Evolutionary conservation across 192 early-diverging fungal species (phyloP).

Genomic region (Umbelopsis sp.): DNA sequence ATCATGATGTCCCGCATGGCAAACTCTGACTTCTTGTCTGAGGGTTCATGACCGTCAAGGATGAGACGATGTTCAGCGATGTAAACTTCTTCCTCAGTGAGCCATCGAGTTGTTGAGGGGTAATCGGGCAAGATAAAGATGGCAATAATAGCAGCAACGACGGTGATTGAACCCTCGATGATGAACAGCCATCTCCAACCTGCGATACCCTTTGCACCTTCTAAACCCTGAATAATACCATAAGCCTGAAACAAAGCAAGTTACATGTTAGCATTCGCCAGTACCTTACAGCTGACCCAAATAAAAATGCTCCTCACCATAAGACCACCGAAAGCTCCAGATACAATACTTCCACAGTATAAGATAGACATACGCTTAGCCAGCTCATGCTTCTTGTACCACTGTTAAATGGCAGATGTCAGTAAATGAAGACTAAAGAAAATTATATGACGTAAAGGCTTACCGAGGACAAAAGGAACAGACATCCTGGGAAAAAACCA

Average conservation of each 20-base stretch:
- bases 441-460: too few relatives aligned
- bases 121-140: constrained; percentile 53
- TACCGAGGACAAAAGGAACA: constrained; percentile 31
- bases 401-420: constrained; percentile 34
- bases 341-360: constrained; percentile 36
- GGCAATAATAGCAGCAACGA: constrained; percentile 44
- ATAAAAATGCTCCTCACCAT: constrained; percentile 24
- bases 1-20: neutral
- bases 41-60: constrained; percentile 10
- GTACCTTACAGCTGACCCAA: neutral
- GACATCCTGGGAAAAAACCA: constrained; percentile 53
- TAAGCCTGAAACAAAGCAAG: neutral
- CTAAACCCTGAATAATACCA: constrained; percentile 51
- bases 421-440: too few relatives aligned
- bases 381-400: constrained; percentile 45
- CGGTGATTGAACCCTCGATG: constrained; percentile 59
- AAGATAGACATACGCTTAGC: constrained; percentile 43
- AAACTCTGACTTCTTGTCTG: neutral
- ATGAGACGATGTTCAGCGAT: constrained; percentile 47
- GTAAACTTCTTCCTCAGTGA: constrained; percentile 55
- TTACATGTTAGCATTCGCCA: neutral
- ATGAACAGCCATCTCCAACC: constrained; percentile 58
- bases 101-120: constrained; percentile 55
- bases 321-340: constrained; percentile 30
- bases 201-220: constrained; percentile 49